Evolutionary conservation across 2,329 filamentous ascomycete species (phyloP), one percentile per base, ranked within the genome.

Genomic region (Bisporella sp.): DNA sequence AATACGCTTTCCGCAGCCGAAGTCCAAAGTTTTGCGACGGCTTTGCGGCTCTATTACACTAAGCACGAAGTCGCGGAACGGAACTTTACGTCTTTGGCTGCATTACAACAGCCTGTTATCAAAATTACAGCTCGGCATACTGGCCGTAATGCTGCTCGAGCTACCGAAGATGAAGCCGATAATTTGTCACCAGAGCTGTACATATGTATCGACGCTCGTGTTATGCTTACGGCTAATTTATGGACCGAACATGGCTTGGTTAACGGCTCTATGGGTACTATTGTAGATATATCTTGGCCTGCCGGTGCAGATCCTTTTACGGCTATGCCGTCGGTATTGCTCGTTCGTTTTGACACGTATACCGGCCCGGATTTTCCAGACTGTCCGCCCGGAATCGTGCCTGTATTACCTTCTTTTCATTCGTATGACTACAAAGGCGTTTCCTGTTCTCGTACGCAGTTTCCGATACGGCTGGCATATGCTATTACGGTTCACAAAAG

Each of bases 161-260:
- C 44, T 39, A 47, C 45, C 8, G 44, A 42, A 21, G 35, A 53
- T 28, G 48, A 53, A 32, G 48, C 48, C n/a, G 43, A 45, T 45
- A 45, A 45, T 31, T 30, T 45, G 21, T 21, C 7, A 7, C 35
- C 48, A 7, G 44, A 47, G 21, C 6, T 53, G 4, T 32, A 9
- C 1, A 9, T 51, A 8, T 47, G 45, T 51, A 41, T 53, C 32
- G 21, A 41, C 12, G 51, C 48, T 28, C 37, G 44, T 37, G 45
- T 53, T 29, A 53, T 53, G 48, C 48, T 53, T 31, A 53, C 51
- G 2, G 32, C 40, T 1, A 53, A 53, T 44, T 31, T 53, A 5
- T 53, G 39, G 51, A 53, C 48, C 9, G 51, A 54, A 32, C 8
- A n/a, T n/a, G 13, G 41, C 8, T 21, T 42, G 8, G 41, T 42